phyloP scores from a whole-genome alignment of 2,329 filamentous ascomycete species.

The Colletotrichum sp. region DNA sequence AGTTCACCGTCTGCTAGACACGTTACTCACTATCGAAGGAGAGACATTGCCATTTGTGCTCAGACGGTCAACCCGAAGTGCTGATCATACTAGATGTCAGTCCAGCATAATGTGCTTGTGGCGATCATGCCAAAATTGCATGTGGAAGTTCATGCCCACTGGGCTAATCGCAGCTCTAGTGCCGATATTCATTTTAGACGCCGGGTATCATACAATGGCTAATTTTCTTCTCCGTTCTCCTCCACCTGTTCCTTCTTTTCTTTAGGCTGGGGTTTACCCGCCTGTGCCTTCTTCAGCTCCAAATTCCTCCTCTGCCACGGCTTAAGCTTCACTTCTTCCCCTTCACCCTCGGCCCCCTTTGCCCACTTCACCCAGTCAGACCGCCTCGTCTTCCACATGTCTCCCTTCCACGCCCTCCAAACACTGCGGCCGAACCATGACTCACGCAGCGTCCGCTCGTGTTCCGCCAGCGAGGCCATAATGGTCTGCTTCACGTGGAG shows the following conservation, averaged over 20 bases:
- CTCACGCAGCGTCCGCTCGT: slow-evolving; percentile 54
- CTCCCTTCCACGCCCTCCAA: slow-evolving; percentile 63
- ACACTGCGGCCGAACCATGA: slow-evolving; percentile 60
- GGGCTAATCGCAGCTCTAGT: no score
- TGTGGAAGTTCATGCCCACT: no score
- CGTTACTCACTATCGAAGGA: no score
- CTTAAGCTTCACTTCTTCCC: slow-evolving; percentile 15
- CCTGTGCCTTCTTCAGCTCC: slow-evolving; percentile 6
- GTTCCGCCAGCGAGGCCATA: slow-evolving; percentile 51
- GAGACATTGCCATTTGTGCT: no score
- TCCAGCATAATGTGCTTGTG: no score
- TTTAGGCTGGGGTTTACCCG: not conserved
- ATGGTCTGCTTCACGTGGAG: slow-evolving; percentile 63
- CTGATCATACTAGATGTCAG: no score
- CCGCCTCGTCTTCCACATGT: slow-evolving; percentile 57
- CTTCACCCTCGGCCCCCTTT: slow-evolving; percentile 47
- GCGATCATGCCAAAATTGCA: no score
- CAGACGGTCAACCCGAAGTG: no score
- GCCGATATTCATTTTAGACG: not conserved
- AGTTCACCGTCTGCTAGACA: no score
- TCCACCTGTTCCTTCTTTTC: not conserved
- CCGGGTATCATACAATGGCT: slow-evolving; percentile 19
- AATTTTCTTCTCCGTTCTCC: not conserved
- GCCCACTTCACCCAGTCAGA: slow-evolving; percentile 62
- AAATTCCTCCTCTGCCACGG: slow-evolving; percentile 19